Conservation (phyloP, 768 basidiomycete species). For the Lepiota brunneoincarnata region DNA sequence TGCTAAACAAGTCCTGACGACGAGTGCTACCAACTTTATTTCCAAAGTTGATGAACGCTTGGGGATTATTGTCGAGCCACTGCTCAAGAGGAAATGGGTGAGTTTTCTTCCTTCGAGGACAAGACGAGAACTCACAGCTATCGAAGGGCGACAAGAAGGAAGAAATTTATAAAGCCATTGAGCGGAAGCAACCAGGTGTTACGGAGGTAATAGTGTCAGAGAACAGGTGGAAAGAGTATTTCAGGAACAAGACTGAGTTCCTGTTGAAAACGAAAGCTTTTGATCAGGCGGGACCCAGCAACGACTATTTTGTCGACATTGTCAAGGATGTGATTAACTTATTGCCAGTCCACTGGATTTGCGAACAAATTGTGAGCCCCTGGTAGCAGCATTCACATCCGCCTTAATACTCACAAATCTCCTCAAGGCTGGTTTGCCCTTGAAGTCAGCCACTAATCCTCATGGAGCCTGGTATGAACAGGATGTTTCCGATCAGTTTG, state of each 20-base stretch:
- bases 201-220: slow-evolving; percentile 6
- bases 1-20: slow-evolving; percentile 32
- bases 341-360: slow-evolving; percentile 60
- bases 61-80: slow-evolving; percentile 24
- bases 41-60: slow-evolving; percentile 32
- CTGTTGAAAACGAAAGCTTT: slow-evolving; percentile 36
- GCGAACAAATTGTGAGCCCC: slow-evolving; percentile 51
- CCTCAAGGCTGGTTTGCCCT: slow-evolving; percentile 41
- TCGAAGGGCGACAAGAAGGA: slow-evolving; percentile 8
- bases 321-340: slow-evolving; percentile 66
- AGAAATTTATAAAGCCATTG: slow-evolving; percentile 12
- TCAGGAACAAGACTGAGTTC: slow-evolving; percentile 27
- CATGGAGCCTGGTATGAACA: slow-evolving; percentile 36
- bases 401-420: slow-evolving; percentile 9
- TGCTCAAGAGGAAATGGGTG: slow-evolving; percentile 22
- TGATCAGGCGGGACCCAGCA: slow-evolving; percentile 21
- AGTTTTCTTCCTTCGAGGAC: not conserved
- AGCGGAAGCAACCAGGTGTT: slow-evolving; percentile 14
- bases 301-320: slow-evolving; percentile 48
- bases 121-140: not conserved
- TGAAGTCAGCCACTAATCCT: slow-evolving; percentile 31
- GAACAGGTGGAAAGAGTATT: slow-evolving; percentile 22
- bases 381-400: not conserved
- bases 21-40: slow-evolving; percentile 23
- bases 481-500: slow-evolving; percentile 38